Percentiles rank a stretch among this genome's conserved stretches.
phyloP scores from a whole-genome alignment of 2,329 filamentous ascomycete genomes.

The Hypoxylon sp. region DNA sequence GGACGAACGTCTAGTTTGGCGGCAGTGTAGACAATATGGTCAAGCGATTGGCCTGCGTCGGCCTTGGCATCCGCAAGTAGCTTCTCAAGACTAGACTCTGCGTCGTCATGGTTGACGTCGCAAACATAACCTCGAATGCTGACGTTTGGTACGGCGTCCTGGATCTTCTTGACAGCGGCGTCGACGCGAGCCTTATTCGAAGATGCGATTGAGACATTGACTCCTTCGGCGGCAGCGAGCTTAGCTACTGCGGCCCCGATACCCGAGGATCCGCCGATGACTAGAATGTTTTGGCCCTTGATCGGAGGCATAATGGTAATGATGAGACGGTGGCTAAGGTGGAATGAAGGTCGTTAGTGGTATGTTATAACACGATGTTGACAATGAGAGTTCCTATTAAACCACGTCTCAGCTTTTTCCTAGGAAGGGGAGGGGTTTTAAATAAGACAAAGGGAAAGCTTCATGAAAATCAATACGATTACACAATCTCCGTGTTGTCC shows the following conservation, averaged over 20 bases:
- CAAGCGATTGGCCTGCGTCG: conserved; percentile 56
- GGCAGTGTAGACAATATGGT: conserved; percentile 72
- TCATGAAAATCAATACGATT: neutral
- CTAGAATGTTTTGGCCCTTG: conserved; percentile 61
- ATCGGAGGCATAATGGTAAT: conserved; percentile 41
- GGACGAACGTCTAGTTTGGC: conserved; percentile 60
- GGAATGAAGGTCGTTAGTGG: neutral
- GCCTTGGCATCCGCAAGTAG: conserved; percentile 59
- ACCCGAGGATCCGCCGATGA: conserved; percentile 75
- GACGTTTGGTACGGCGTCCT: conserved; percentile 57
- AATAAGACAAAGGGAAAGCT: neutral
- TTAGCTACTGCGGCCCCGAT: conserved; percentile 74
- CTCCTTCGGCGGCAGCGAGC: conserved; percentile 68
- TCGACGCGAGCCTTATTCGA: conserved; percentile 67
- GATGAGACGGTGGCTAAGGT: neutral
- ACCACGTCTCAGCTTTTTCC: neutral
- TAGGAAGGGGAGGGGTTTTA: neutral
- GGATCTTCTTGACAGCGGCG: conserved; percentile 61
- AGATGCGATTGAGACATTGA: conserved; percentile 71
- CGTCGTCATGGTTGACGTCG: conserved; percentile 62
- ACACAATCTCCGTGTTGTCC: neutral
- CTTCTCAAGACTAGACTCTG: conserved; percentile 63
- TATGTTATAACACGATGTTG: neutral
- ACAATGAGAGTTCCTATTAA: neutral
- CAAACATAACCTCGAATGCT: conserved; percentile 60